Evolutionary conservation across 2,329 filamentous ascomycete species (phyloP), one percentile per base, ranked within the genome.

Genomic region (Dothideomycetes sp.): DNA sequence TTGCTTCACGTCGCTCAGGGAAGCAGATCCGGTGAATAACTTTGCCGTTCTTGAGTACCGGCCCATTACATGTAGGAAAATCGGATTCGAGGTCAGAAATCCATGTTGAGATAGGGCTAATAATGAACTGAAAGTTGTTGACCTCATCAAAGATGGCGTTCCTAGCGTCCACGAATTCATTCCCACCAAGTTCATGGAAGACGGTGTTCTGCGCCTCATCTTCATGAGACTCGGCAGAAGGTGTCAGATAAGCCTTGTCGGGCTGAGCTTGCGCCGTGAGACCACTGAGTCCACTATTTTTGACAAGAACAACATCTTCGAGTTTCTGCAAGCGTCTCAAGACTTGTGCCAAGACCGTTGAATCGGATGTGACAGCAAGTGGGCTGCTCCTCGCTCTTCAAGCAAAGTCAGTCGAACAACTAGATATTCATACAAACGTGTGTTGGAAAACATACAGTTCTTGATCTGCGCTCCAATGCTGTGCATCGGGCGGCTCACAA

Each of bases 1-100:
- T 15, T 6, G 50, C 45, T 16, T 52, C 45, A 20, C 49, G 27
- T n/a, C 29, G 29, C 11, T 37, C 40, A 1, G 52, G 52, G 3
- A 54, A 29, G 11, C 41, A 36, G 11, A 54, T 49, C 6, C 23
- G 23, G 15, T 29, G 28, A 6, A 33, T 9, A 4, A 40, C 37
- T 20, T 13, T 40, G 22, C n/a, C n/a, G n/a, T n/a, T n/a, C n/a
- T n/a, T n/a, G n/a, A n/a, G n/a, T 27, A 12, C 37, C 29, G 3
- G n/a, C 8, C n/a, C n/a, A n/a, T n/a, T 11, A 40, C 37, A n/a
- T 6, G 16, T 10, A 3, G 37, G 37, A 12, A 9, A 12, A 5
- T 15, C 15, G 20, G 25, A 29, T 27, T 40, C 17, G 22, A 40
- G 20, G 9, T 40, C 37, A 11, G 33, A 25, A 2, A 13, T 13